Base-by-base conservation (phyloP, 768 basidiomycete genomes). In the Peribolospora baueri region DNA sequence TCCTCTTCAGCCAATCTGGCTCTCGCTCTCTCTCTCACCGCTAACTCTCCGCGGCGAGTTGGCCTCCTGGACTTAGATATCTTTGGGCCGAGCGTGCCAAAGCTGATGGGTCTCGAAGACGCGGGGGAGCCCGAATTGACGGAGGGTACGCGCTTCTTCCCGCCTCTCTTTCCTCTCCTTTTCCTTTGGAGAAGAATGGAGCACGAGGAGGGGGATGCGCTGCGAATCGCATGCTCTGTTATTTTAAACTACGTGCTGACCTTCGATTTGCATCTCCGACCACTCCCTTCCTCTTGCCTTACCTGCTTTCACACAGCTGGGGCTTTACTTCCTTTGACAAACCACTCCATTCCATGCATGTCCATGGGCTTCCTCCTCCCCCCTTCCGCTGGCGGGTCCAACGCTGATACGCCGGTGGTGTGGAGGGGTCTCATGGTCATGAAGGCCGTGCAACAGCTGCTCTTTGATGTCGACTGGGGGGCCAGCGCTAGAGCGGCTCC, bases 401-500 rank as follows among this genome's bases (percentile, higher is more conserved):
- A 73, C 54, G 73, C 73, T 42, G 85, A 90, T 64, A 77, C 79
- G 0, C 80, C 88, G 0, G 74, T 95, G 41, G 84, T 91, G 40
- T 98, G 91, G 91, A 75, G 91, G 37, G 91, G 91, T 3, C 74
- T 93, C 25, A 97, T 95, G 91, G 91, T 95, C 1, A 88, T 91
- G 69, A 95, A 95, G 64, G 88, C 90, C 37, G 86, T 90, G 0
- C 90, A 95, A 65, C 90, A 95, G 65, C 73, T 97, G 0, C 74
- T 95, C 1, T 95, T 98, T 62, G 87, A 95, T 60, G 86, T 93
- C 5, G 90, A 95, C 65, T 95, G 91, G 90, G 66, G 74, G 42
- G 66, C 58, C 3, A 58, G 59, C 8, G 64, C 63, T 1, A 53
- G 60, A 11, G 38, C 55, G 25, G 50, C 49, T 9, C 41, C 48